Evolutionary conservation across 768 basidiomycete species (phyloP).

Genomic region (Amanita jacksonii): DNA sequence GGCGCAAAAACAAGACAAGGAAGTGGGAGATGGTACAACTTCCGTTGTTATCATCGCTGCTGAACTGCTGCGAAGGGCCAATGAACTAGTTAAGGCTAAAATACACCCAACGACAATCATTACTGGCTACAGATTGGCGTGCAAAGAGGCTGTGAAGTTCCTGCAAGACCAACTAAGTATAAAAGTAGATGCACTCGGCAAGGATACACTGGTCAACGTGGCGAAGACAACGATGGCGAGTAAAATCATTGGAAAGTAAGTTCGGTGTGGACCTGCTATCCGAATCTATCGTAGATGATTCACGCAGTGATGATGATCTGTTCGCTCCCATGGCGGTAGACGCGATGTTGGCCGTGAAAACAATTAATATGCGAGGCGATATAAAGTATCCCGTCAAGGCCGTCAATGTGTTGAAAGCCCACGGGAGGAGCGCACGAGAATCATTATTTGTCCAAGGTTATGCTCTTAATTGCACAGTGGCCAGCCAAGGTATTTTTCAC

Average conservation of each 20-base stretch:
- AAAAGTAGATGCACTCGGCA: constrained; percentile 86
- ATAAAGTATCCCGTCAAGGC: constrained; percentile 99
- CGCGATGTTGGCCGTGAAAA: constrained; percentile 96
- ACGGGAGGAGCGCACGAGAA: constrained; percentile 91
- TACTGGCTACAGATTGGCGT: constrained; percentile 94
- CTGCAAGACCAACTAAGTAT: constrained; percentile 97
- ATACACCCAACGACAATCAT: constrained; percentile 99
- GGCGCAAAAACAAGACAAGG: constrained; percentile 98
- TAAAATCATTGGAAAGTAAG: constrained; percentile 95
- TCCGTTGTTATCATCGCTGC: constrained; percentile 97
- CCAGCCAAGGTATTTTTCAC: constrained; percentile 83
- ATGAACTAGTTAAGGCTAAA: constrained; percentile 95
- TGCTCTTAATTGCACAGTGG: constrained; percentile 96
- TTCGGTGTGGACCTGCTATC: constrained; percentile 11
- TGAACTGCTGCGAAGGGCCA: constrained; percentile 92
- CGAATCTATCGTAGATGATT: no score
- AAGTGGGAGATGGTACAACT: constrained; percentile 98
- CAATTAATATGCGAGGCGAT: constrained; percentile 88
- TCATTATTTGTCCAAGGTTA: constrained; percentile 94
- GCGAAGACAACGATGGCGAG: constrained; percentile 99
- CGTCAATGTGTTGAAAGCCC: constrained; percentile 96
- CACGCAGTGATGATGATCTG: constrained; percentile 88
- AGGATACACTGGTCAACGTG: constrained; percentile 87
- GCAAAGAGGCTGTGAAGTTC: constrained; percentile 94
- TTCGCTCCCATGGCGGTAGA: constrained; percentile 99